Conservation (phyloP, 192 early-diverging fungal genomes). For the Backusella liffmaniae region DNA sequence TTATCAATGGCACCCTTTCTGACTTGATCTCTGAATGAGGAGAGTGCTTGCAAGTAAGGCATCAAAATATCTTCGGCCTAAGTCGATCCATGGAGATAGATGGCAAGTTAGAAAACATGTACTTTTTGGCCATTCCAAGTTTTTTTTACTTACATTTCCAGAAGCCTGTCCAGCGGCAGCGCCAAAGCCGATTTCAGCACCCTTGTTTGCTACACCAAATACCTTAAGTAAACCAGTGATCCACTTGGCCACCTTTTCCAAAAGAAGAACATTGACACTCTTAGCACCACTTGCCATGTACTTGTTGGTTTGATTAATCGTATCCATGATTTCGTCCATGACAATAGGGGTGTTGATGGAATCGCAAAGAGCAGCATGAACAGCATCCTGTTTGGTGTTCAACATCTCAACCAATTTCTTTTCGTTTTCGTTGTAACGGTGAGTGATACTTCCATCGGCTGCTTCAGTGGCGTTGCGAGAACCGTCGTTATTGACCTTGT, state of each 20-base stretch:
- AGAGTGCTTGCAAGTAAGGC: constrained; percentile 79
- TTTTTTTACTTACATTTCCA: constrained; percentile 36
- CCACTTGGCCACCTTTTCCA: constrained; percentile 80
- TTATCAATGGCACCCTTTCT: constrained; percentile 70
- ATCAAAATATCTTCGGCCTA: constrained; percentile 63
- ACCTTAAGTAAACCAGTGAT: constrained; percentile 78
- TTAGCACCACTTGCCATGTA: constrained; percentile 69
- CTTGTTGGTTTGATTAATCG: constrained; percentile 77
- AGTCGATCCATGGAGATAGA: not conserved
- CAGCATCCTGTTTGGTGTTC: constrained; percentile 59
- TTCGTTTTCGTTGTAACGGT: constrained; percentile 73
- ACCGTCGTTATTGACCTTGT: constrained; percentile 66
- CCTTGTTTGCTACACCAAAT: constrained; percentile 78
- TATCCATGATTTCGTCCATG: constrained; percentile 75
- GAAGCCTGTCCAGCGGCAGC: constrained; percentile 32
- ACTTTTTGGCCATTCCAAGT: not conserved
- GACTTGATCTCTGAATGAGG: constrained; percentile 87
- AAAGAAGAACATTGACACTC: constrained; percentile 61
- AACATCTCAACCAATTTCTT: constrained; percentile 66
- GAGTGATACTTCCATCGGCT: constrained; percentile 42
- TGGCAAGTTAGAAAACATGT: not conserved
- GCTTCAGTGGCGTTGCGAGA: constrained; percentile 29
- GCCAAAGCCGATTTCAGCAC: constrained; percentile 71
- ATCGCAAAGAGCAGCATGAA: constrained; percentile 89
- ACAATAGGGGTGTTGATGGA: constrained; percentile 88